Percentiles rank a stretch among this genome's conserved stretches.
Conservation (phyloP, 257 asterid species). For the Capsicum baccatum region DNA sequence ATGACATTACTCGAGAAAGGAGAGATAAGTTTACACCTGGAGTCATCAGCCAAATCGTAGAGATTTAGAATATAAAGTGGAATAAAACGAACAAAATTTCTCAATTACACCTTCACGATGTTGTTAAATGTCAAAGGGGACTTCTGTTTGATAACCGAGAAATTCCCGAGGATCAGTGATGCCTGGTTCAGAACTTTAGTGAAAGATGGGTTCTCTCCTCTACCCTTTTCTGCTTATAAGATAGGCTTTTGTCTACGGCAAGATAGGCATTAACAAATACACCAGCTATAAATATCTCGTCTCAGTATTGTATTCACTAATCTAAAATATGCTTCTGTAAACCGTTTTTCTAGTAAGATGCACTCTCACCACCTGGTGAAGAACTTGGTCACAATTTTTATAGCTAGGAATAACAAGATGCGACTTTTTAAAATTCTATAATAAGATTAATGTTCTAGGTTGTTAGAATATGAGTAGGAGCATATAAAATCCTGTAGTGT, state of each 20-base stretch:
- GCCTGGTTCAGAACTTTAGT: not conserved
- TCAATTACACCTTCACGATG: not conserved
- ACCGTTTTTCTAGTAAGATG: not conserved
- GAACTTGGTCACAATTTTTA: not conserved
- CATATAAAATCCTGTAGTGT: no score
- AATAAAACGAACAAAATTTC: not conserved
- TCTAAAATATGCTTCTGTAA: not conserved
- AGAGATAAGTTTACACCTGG: constrained; percentile 82
- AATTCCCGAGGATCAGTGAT: not conserved
- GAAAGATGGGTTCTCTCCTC: not conserved
- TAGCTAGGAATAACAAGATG: not conserved
- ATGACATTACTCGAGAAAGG: constrained; percentile 94
- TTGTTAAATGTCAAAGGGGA: not conserved
- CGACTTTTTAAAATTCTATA: not conserved
- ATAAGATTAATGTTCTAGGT: no score
- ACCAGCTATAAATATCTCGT: not conserved
- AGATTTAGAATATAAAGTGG: not conserved
- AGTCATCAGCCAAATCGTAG: not conserved
- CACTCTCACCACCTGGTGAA: no score
- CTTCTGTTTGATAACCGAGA: not conserved
- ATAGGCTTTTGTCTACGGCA: not conserved
- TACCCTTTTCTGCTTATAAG: not conserved
- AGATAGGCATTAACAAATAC: not conserved
- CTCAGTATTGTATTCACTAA: not conserved
- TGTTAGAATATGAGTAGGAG: no score